Conservation (phyloP, 2,329 filamentous ascomycete species). For the Fusarium tjaetaba region DNA sequence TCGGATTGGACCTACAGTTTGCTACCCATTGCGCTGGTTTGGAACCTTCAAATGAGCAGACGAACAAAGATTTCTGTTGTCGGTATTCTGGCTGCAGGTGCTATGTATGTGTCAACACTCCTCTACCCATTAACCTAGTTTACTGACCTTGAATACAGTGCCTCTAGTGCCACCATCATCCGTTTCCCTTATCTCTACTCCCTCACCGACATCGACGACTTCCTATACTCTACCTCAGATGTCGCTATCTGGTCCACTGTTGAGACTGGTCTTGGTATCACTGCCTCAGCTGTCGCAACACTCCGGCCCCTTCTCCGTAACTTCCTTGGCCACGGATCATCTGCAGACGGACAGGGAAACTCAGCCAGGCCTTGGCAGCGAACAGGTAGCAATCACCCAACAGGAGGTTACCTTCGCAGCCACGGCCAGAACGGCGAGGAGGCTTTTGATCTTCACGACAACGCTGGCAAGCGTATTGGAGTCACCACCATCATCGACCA, state of each 20-base stretch:
- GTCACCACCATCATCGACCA: slow-evolving; percentile 41
- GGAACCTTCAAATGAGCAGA: slow-evolving; percentile 53
- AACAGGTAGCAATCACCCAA: slow-evolving; percentile 31
- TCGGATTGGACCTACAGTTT: slow-evolving; percentile 54
- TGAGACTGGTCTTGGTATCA: slow-evolving; percentile 55
- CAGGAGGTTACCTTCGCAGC: slow-evolving; percentile 34
- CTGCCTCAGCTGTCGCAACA: slow-evolving; percentile 52
- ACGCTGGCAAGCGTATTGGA: slow-evolving; percentile 13
- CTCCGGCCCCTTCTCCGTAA: slow-evolving; percentile 36
- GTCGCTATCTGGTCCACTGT: slow-evolving; percentile 58
- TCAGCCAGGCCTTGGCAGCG: slow-evolving; percentile 33
- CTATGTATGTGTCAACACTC: background rate
- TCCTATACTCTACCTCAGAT: slow-evolving; percentile 55
- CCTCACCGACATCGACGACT: slow-evolving; percentile 51
- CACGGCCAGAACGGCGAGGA: slow-evolving; percentile 14
- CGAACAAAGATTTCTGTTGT: slow-evolving; percentile 52
- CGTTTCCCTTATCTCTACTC: slow-evolving; percentile 54
- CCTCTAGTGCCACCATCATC: slow-evolving; percentile 55
- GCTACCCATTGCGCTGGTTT: slow-evolving; percentile 53
- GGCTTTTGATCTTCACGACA: slow-evolving; percentile 18
- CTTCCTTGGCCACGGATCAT: slow-evolving; percentile 15
- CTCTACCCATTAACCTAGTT: fast-evolving
- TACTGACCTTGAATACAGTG: background rate
- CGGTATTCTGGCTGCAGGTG: slow-evolving; percentile 30
- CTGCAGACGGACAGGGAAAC: slow-evolving; percentile 18